Percentiles rank a stretch among this genome's conserved stretches.
These are phyloP conservation scores for Magnolia officinalis DNA, from an alignment of 164 flowering plant genomes.

Conservation along the genomic window DNA sequence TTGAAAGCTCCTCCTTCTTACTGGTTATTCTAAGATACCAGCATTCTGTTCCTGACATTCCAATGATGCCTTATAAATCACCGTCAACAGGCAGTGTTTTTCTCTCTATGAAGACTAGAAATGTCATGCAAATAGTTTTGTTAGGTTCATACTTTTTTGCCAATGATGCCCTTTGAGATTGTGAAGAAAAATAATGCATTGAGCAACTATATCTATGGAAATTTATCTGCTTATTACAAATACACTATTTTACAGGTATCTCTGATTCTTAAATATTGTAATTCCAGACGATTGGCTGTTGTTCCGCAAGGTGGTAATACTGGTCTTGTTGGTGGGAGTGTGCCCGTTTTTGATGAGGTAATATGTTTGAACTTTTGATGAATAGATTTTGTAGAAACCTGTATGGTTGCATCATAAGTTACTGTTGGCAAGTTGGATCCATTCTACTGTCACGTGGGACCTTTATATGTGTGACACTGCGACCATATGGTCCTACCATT, in stretches of 20 bases:
- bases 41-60: too few species aligned
- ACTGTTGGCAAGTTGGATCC: neutral
- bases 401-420: neutral
- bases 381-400: neutral
- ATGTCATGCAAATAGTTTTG: neutral
- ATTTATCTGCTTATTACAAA: neutral
- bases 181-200: neutral
- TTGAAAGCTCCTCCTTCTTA: too few species aligned
- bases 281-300: constrained; percentile 81
- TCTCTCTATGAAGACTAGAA: neutral
- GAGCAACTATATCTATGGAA: neutral
- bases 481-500: too few species aligned
- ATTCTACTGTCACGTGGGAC: neutral
- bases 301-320: constrained; percentile 99
- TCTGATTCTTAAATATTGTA: constrained; percentile 73
- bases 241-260: constrained; percentile 55
- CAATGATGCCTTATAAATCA: neutral
- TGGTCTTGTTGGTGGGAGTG: constrained; percentile 98
- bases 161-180: neutral
- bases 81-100: neutral
- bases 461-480: neutral
- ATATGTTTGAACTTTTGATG: neutral
- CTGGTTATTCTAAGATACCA: too few species aligned
- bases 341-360: constrained; percentile 99
- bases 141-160: neutral